A percentile compares a stretch with the other conserved stretches of the same genome.
These are phyloP conservation scores for Lodderomyces orthopsilosis DNA, from an alignment of 1,139 yeast species.

Conservation along the genomic window DNA sequence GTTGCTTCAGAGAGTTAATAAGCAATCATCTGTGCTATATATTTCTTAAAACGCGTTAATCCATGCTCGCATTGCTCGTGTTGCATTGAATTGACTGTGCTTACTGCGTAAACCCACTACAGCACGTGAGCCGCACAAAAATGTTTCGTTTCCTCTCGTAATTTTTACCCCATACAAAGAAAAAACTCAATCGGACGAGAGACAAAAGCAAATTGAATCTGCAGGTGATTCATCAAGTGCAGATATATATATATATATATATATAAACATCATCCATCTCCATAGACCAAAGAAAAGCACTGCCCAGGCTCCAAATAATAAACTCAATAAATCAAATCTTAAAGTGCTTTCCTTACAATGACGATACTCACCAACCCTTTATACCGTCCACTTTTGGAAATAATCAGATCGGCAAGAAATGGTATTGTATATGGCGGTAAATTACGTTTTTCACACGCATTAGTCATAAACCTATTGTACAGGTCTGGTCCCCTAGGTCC, in stretches of 20 bases:
- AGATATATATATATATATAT: too few species aligned
- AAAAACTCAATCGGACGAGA: not conserved
- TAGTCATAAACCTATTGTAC: conserved; percentile 60
- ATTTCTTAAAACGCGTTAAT: too few species aligned
- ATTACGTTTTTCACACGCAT: conserved; percentile 69
- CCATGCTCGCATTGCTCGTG: too few species aligned
- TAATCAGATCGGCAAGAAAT: conserved; percentile 41
- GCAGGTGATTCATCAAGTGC: not conserved
- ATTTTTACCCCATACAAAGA: conserved; percentile 3
- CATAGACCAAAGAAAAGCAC: too few species aligned
- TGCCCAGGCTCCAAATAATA: too few species aligned
- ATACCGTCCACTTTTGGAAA: conserved; percentile 40
- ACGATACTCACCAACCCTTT: conserved; percentile 25
- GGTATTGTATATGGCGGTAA: conserved; percentile 73
- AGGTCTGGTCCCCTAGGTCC: conserved; percentile 48
- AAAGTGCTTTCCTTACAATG: too few species aligned
- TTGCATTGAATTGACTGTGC: too few species aligned
- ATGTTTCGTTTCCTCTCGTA: not conserved
- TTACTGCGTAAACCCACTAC: too few species aligned
- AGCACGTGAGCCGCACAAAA: not conserved
- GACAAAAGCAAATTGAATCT: not conserved
- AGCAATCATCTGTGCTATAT: too few species aligned
- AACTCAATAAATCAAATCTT: too few species aligned
- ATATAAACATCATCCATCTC: too few species aligned
- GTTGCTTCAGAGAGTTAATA: too few species aligned